Evolutionary conservation across 176 grass and related monocot genomes (phyloP).

Genomic region (Triticum aestivum): IWGSC_CS_RefSeq_v2.1 NC_057798.1:736987623-736988122

Average conservation of each 20-base stretch:
- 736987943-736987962: background rate
- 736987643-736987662: background rate
- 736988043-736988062: constrained; percentile 37
- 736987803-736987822: constrained; percentile 42
- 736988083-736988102: background rate
- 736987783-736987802: background rate
- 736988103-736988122: background rate
- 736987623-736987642: background rate
- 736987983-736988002: background rate
- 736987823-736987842: background rate
- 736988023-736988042: background rate
- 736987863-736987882: constrained; percentile 25
- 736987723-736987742: constrained; percentile 28
- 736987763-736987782: constrained; percentile 28
- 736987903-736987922: background rate
- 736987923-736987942: background rate
- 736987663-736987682: background rate
- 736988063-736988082: constrained; percentile 30
- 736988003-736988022: constrained; percentile 2
- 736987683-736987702: background rate
- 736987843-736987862: background rate
- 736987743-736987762: constrained; percentile 29
- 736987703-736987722: background rate
- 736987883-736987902: constrained; percentile 31
- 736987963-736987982: background rate